Evolutionary conservation across 2,329 filamentous ascomycete genomes (phyloP).

Genomic region (Colletotrichum euphorbiae): DNA sequence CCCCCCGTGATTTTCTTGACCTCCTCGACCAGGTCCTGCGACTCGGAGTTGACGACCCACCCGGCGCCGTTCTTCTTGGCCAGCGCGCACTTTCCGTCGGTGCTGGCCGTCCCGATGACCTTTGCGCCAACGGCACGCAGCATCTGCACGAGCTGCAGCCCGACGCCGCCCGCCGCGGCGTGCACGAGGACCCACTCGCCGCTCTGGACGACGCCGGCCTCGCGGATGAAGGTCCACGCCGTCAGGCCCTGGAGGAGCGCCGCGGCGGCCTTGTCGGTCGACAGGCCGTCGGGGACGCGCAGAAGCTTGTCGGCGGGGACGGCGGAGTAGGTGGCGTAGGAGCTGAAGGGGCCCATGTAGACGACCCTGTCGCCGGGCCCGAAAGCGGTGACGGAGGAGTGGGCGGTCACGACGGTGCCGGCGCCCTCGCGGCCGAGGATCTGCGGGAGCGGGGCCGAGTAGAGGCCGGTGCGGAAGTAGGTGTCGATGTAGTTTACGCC

Average conservation of each 20-base stretch:
- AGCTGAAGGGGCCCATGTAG: slow-evolving; percentile 66
- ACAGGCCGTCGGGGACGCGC: slow-evolving; percentile 72
- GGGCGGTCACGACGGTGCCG: slow-evolving; percentile 75
- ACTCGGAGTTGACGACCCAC: slow-evolving; percentile 76
- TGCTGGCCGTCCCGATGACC: slow-evolving; percentile 83
- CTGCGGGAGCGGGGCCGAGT: slow-evolving; percentile 77
- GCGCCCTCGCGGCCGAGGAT: slow-evolving; percentile 84
- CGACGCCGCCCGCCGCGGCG: slow-evolving; percentile 87
- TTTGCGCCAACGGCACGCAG: slow-evolving; percentile 78
- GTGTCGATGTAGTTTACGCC: slow-evolving; percentile 93
- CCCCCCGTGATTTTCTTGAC: slow-evolving; percentile 78
- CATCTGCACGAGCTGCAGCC: slow-evolving; percentile 80
- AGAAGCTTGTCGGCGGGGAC: slow-evolving; percentile 66
- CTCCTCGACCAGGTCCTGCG: slow-evolving; percentile 67
- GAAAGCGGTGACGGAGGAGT: slow-evolving; percentile 66
- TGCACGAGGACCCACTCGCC: slow-evolving; percentile 88
- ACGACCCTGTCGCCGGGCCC: slow-evolving; percentile 77
- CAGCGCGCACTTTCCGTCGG: slow-evolving; percentile 76
- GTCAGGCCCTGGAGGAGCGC: slow-evolving; percentile 85
- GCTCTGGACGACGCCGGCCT: slow-evolving; percentile 79
- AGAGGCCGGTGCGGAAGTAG: slow-evolving; percentile 89
- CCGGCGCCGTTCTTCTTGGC: slow-evolving; percentile 78
- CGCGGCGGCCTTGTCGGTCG: slow-evolving; percentile 73
- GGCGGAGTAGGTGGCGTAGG: slow-evolving; percentile 69
- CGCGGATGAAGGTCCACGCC: slow-evolving; percentile 81